These are phyloP conservation scores for Ganoderma boninense DNA, from an alignment of 1,284 basidiomycete species.

Conservation along the genomic window DNA sequence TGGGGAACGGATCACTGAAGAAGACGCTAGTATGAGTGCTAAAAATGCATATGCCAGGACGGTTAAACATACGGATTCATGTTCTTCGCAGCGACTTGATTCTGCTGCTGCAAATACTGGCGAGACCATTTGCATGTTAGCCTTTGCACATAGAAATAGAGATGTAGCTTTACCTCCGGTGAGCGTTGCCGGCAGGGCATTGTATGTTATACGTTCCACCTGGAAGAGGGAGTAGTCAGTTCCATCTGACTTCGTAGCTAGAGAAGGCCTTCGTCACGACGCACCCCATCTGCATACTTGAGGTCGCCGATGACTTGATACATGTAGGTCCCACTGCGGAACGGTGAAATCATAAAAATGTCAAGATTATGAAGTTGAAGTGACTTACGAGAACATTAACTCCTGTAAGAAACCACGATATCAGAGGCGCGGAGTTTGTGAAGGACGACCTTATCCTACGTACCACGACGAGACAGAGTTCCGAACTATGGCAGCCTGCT, in stretches of 20 bases:
- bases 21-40: background rate
- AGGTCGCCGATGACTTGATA: background rate
- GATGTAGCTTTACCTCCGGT: background rate
- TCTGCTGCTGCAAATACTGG: constrained; percentile 68
- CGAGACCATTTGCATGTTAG: constrained; percentile 50
- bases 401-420: background rate
- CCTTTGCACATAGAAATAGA: constrained; percentile 52
- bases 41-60: constrained; percentile 43
- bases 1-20: background rate
- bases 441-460: background rate
- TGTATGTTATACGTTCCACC: background rate
- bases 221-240: background rate
- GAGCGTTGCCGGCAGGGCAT: background rate
- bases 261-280: constrained; percentile 54
- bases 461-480: background rate
- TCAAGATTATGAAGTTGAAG: background rate
- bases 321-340: background rate
- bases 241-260: constrained; percentile 34
- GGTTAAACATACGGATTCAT: constrained; percentile 59
- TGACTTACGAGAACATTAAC: background rate
- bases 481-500: background rate
- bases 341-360: background rate
- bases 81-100: constrained; percentile 62
- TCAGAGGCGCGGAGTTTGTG: background rate
- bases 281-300: background rate